Evolutionary conservation across 371 early-diverging fungal genomes (phyloP), one percentile per base, ranked within the genome.

Genomic region (Pancytospora philotis): DNA sequence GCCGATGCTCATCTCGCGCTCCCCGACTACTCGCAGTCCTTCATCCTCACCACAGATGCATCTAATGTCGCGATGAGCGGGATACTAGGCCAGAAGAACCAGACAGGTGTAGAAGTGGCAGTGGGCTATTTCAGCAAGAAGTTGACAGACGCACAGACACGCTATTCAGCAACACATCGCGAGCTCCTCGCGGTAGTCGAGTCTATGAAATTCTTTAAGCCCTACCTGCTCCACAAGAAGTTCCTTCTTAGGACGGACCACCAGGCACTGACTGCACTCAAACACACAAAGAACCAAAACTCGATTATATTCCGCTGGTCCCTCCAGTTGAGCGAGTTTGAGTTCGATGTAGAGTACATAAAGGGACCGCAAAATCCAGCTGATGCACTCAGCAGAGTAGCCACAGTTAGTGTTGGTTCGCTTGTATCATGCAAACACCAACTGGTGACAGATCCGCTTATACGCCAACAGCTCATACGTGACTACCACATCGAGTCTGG

Each of bases 221-320:
- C n/a, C n/a, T n/a, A n/a, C n/a, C n/a, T 45, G 22, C 45, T 45
- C 45, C 45, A 45, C 22, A 16, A 22, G 16, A 45, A 45, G 22
- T 45, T 45, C 45, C 22, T 45, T 16, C 22, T 45, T 16, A 45
- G 45, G 22, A 45, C 45, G 22, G 45, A 45, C 22, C 45, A 45
- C 22, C 45, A 45, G 45, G 45, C 45, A 16, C 22, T 45, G 22
- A 45, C 45, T 22, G 45, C 45, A 16, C 22, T 45, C 45, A 45
- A 45, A 45, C 45, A 45, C 22, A 45, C 45, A 16, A 16, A 16
- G 22, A 45, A 45, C 22, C 45, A 16, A 45, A 45, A 45, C 22
- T 45, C 45, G 16, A 45, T 45, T 16, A 45, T 45, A 45, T 45
- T 45, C 16, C 45, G 45, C 45, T 45, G 45, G 45, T 45, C 45